Percentiles rank a stretch among this genome's conserved stretches.
Conservation (phyloP, 2,329 filamentous ascomycete genomes). For the Trichoderma brevicompactum region DNA sequence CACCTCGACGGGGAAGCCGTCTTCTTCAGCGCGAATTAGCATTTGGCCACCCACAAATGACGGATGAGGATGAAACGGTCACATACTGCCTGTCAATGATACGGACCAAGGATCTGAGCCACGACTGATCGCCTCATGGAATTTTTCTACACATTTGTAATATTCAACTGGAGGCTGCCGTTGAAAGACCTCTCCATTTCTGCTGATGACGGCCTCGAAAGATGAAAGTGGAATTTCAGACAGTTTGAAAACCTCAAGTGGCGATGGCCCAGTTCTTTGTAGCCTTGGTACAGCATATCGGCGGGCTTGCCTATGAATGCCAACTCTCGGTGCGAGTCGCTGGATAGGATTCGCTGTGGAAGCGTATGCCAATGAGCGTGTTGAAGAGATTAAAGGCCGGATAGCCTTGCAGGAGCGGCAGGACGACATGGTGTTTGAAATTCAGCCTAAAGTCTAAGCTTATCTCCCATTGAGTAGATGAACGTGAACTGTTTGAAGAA, state of each 20-base stretch:
- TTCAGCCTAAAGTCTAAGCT: not conserved
- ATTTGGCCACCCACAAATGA: too few relatives aligned
- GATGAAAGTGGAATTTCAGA: constrained; percentile 33
- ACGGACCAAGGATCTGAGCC: constrained; percentile 34
- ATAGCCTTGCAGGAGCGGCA: constrained; percentile 9
- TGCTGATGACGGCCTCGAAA: constrained; percentile 34
- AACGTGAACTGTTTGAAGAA: not conserved
- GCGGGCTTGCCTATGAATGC: constrained; percentile 5
- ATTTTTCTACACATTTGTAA: constrained; percentile 34
- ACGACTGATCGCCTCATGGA: constrained; percentile 33
- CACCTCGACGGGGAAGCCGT: constrained; percentile 31
- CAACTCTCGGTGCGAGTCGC: not conserved
- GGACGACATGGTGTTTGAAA: not conserved
- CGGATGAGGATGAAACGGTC: not conserved
- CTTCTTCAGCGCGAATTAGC: constrained; percentile 28
- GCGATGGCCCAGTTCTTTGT: constrained; percentile 10
- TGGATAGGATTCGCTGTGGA: not conserved
- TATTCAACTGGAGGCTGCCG: constrained; percentile 36
- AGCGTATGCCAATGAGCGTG: not conserved
- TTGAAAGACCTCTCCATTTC: constrained; percentile 30
- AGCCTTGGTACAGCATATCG: constrained; percentile 25
- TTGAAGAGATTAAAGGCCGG: not conserved
- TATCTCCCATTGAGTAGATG: not conserved
- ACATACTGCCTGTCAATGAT: constrained; percentile 36
- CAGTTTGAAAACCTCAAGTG: constrained; percentile 33